phyloP scores from a whole-genome alignment of 2,329 filamentous ascomycete genomes.

The Cladophialophora chaetospira region DNA sequence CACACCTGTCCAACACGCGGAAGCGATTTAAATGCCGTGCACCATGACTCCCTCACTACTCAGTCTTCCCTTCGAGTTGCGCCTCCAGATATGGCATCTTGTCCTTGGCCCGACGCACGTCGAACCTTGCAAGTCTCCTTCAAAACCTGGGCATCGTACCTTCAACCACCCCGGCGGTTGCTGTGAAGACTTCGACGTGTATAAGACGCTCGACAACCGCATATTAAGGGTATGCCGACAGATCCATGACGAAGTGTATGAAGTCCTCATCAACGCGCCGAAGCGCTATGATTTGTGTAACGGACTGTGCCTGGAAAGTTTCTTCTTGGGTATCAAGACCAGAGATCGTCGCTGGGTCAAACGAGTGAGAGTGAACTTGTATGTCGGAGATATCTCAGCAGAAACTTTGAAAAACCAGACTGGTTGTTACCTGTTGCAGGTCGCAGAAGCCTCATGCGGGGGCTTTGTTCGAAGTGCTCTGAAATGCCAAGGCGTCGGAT shows the following conservation, averaged over 20 bases:
- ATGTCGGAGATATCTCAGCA: slow-evolving; percentile 4
- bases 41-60: slow-evolving; percentile 8
- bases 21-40: no score
- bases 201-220: slow-evolving; percentile 13
- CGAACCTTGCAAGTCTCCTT: slow-evolving; percentile 15
- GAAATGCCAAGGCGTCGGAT: slow-evolving; percentile 13
- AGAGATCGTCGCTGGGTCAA: slow-evolving; percentile 11
- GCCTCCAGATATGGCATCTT: slow-evolving; percentile 18
- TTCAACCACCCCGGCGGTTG: slow-evolving; percentile 3
- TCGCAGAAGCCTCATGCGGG: slow-evolving; percentile 15
- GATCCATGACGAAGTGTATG: slow-evolving; percentile 18
- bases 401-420: not conserved
- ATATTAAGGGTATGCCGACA: slow-evolving; percentile 16
- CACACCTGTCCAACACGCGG: no score
- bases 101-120: slow-evolving; percentile 9
- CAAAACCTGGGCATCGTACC: not conserved
- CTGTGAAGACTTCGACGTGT: slow-evolving; percentile 8
- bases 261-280: slow-evolving; percentile 11
- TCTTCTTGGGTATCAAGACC: slow-evolving; percentile 11
- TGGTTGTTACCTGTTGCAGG: slow-evolving; percentile 8
- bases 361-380: slow-evolving; percentile 15
- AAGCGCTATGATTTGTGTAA: slow-evolving; percentile 13
- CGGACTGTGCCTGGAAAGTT: slow-evolving; percentile 17
- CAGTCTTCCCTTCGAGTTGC: slow-evolving; percentile 19
- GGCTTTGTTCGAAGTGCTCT: slow-evolving; percentile 18